A percentile compares a stretch with the other conserved stretches of the same genome.
Conservation (phyloP, 2,329 filamentous ascomycete species). For the Penicillium sp. region DNA sequence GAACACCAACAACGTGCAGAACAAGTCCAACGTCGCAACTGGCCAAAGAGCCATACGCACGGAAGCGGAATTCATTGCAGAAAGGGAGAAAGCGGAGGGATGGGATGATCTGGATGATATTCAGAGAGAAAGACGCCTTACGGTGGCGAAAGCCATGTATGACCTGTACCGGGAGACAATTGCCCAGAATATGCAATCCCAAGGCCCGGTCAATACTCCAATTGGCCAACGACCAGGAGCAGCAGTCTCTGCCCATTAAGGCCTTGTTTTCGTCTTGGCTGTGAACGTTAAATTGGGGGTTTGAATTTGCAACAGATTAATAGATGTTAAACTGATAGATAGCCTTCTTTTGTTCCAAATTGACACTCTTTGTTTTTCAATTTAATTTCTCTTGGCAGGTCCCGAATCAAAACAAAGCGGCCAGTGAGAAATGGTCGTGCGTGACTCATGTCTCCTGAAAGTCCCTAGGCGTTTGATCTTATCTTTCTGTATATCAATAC, state of each 20-base stretch:
- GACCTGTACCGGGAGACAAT: neutral
- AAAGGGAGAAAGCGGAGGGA: neutral
- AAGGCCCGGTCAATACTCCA: neutral
- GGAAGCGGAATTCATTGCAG: neutral
- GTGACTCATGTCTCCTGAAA: no score
- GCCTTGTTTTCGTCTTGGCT: neutral
- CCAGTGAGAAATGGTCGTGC: no score
- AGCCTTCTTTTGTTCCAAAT: neutral
- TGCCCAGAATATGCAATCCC: neutral
- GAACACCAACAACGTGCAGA: neutral
- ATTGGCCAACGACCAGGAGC: neutral
- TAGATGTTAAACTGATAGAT: neutral
- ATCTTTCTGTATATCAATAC: no score
- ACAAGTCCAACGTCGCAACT: neutral
- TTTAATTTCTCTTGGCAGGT: neutral
- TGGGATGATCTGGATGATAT: neutral
- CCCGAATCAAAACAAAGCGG: no score
- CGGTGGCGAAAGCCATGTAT: neutral
- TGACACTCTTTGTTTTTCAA: neutral
- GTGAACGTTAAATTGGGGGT: neutral
- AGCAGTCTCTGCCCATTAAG: neutral
- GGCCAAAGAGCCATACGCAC: neutral
- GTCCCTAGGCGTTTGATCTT: no score
- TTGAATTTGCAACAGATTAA: neutral
- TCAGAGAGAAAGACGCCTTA: neutral